Base-by-base conservation (phyloP, 1,284 basidiomycete genomes). In the Moesziomyces parantarcticus region DNA sequence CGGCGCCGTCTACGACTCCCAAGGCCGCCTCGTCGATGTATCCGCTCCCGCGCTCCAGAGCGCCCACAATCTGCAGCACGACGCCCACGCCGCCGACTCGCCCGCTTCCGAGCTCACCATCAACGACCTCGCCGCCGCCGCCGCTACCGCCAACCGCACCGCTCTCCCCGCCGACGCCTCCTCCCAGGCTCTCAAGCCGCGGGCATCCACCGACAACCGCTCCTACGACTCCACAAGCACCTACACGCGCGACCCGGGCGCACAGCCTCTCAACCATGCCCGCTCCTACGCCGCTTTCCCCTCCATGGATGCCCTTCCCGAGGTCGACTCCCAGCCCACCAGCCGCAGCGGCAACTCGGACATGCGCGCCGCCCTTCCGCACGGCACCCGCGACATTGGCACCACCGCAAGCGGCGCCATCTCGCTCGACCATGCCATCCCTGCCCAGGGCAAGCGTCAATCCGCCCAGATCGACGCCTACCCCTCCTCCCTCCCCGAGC, bases 1-100 rank as follows among this genome's bases (percentile, higher is more conserved):
- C 21, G 79, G 79, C 13, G 77, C 76, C 4, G 76, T 81, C 14
- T 81, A 81, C 39, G 79, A 81, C 34, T 58, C 74, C 0, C 70
- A 75, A 43, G 79, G 79, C 39, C 50, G 74, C 14, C 67, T 78
- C 16, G 79, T 81, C 23, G 57, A 79, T 40, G 70, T 79, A 43
- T 70, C 69, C 26, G 58, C 58, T 1, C 64, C 53, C 1, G 11
- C 47, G 16, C 59, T 67, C 21, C 34, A 48, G 2, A 53, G 54
- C 46, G 26, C 44, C 1, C 44, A 50, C 21, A 44, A 53, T 25
- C n/a, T 55, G 34, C 51, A 59, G 23, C 42, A 50, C 25, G 48
- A 50, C 14, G 26, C 54, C 1, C 51, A 53, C 25, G 21, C 32
- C 9, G 49, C 32, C 3, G 39, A 55, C 0, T 62, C 56, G 8